phyloP scores from a whole-genome alignment of 495 filamentous ascomycete genomes.

The Jackrogersella multiformis region DNA sequence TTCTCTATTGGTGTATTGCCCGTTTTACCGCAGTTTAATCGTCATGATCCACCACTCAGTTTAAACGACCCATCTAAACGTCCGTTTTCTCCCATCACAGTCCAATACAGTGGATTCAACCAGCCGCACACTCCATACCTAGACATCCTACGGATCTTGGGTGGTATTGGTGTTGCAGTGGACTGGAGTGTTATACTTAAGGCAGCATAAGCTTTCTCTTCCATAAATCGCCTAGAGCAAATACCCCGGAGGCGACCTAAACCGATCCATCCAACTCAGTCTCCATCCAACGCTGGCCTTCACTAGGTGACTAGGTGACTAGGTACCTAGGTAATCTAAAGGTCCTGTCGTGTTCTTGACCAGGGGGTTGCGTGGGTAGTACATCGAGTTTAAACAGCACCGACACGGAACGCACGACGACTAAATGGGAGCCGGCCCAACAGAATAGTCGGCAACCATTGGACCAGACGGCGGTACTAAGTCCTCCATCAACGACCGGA shows the following conservation, averaged over 20 bases:
- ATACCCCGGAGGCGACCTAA: constrained; percentile 21
- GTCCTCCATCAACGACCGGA: constrained; percentile 28
- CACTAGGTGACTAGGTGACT: no score
- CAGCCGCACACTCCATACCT: constrained; percentile 27
- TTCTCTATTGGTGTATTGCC: constrained; percentile 4
- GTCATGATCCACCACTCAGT: constrained; percentile 18
- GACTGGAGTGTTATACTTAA: constrained; percentile 25
- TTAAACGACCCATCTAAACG: constrained; percentile 23
- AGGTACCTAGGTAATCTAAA: no score
- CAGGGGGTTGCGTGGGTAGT: constrained; percentile 31
- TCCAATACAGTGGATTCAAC: constrained; percentile 29
- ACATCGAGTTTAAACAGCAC: constrained; percentile 33
- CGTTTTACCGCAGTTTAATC: constrained; percentile 23
- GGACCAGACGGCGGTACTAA: constrained; percentile 25
- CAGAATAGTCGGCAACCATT: constrained; percentile 25
- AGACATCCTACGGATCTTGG: constrained; percentile 27
- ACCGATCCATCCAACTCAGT: no score
- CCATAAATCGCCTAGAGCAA: constrained; percentile 26
- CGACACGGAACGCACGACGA: constrained; percentile 30
- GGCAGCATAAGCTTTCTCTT: constrained; percentile 29
- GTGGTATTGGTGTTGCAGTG: constrained; percentile 26
- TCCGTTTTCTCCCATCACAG: constrained; percentile 6
- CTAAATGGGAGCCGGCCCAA: constrained; percentile 35
- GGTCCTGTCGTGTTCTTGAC: constrained; percentile 33
- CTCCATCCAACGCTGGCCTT: constrained; percentile 20